Percentiles rank a stretch among this genome's conserved stretches.
Conservation (phyloP, 805 yeast species). For the Lipomyces japonicus region DNA sequence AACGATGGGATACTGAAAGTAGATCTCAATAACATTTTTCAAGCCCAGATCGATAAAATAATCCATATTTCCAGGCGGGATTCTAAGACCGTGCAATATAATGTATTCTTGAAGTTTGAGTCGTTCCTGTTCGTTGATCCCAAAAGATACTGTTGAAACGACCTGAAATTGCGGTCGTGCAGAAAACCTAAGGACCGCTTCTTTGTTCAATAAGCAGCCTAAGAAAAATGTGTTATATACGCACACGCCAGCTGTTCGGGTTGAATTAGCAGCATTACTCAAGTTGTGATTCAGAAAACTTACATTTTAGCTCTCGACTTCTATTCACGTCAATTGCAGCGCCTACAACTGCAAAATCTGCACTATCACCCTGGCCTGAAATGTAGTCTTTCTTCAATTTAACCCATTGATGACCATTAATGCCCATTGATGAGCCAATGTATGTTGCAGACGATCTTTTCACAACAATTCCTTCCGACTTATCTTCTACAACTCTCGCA, state of each 20-base stretch:
- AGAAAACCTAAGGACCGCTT: constrained; percentile 5
- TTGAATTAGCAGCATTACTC: not conserved
- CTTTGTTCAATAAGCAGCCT: constrained; percentile 16
- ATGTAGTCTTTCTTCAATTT: constrained; percentile 20
- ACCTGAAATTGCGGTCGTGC: constrained; percentile 14
- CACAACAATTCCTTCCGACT: constrained; percentile 18
- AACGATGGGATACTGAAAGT: constrained; percentile 6
- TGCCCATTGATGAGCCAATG: constrained; percentile 9
- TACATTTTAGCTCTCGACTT: constrained; percentile 8
- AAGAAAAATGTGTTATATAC: constrained; percentile 7
- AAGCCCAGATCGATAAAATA: constrained; percentile 6
- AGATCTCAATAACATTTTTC: not conserved
- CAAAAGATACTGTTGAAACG: constrained; percentile 10
- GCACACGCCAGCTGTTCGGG: not conserved
- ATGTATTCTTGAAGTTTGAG: constrained; percentile 1
- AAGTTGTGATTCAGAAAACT: no score
- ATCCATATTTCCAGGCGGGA: not conserved
- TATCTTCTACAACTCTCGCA: not conserved
- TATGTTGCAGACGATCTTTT: constrained; percentile 6
- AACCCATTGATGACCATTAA: constrained; percentile 8
- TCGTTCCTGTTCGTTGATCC: not conserved
- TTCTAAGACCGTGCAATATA: not conserved
- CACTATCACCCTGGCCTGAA: constrained; percentile 18
- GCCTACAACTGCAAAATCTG: constrained; percentile 20
- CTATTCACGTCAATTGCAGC: constrained; percentile 13